Evolutionary conservation across 495 filamentous ascomycete genomes (phyloP).

Genomic region (Penicillium cinerascens): DNA sequence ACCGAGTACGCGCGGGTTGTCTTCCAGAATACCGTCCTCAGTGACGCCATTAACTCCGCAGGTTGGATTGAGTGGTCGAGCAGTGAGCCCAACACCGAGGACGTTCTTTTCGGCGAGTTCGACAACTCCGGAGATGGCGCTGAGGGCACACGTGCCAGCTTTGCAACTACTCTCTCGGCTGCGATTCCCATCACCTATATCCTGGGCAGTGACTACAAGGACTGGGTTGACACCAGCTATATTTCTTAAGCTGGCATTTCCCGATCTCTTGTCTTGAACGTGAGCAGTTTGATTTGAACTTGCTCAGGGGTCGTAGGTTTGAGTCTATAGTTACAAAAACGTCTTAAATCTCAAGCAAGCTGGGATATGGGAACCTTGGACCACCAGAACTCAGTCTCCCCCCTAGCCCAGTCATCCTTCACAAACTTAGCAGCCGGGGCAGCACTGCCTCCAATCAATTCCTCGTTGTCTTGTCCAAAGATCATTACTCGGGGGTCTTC

Average conservation of each 20-base stretch:
- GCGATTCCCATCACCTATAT: constrained; percentile 47
- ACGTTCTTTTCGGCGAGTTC: constrained; percentile 59
- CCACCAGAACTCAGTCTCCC: constrained; percentile 59
- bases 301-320: too few relatives aligned
- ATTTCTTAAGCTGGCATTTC: constrained; percentile 13
- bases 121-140: constrained; percentile 56
- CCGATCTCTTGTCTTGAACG: too few relatives aligned
- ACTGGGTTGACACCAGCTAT: constrained; percentile 41
- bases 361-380: constrained; percentile 35
- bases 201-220: constrained; percentile 48
- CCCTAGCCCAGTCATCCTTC: constrained; percentile 40
- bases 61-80: constrained; percentile 60
- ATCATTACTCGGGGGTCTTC: constrained; percentile 35
- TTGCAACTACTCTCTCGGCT: constrained; percentile 43
- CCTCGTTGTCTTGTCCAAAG: constrained; percentile 63
- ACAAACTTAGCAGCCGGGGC: constrained; percentile 45
- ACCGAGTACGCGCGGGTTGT: constrained; percentile 56
- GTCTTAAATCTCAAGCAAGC: constrained; percentile 22
- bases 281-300: too few relatives aligned
- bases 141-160: constrained; percentile 55
- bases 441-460: constrained; percentile 41
- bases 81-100: constrained; percentile 43
- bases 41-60: constrained; percentile 54
- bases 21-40: constrained; percentile 56
- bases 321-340: too few relatives aligned